Evolutionary conservation across 1,139 yeast genomes (phyloP).

Genomic region (Blastobotrys proliferans): DNA sequence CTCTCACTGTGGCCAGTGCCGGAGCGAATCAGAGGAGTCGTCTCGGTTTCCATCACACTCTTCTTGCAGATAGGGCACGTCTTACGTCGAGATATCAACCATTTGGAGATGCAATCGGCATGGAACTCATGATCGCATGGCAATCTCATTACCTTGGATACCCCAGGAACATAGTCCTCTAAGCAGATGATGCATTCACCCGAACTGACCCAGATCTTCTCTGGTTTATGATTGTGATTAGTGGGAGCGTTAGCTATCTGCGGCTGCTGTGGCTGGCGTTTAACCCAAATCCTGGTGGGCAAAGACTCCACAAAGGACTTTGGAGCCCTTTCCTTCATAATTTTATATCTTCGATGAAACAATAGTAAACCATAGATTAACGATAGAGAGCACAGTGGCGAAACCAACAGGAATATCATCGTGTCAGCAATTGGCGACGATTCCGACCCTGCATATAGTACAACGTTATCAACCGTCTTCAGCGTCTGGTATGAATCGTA

Average conservation of each 20-base stretch:
- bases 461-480: slow-evolving; percentile 26
- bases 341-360: slow-evolving; percentile 36
- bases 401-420: slow-evolving; percentile 37
- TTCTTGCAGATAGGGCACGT: slow-evolving; percentile 23
- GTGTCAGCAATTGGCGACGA: slow-evolving; percentile 35
- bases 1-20: no score
- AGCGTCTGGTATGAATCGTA: slow-evolving; percentile 32
- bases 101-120: slow-evolving; percentile 38
- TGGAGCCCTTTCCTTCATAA: slow-evolving; percentile 38
- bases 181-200: slow-evolving; percentile 42
- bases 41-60: slow-evolving; percentile 21
- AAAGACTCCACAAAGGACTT: slow-evolving; percentile 34
- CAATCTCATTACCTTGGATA: slow-evolving; percentile 35
- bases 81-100: slow-evolving; percentile 38
- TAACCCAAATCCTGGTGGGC: slow-evolving; percentile 37
- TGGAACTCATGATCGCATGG: slow-evolving; percentile 46
- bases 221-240: slow-evolving; percentile 7
- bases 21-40: slow-evolving; percentile 22
- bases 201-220: slow-evolving; percentile 32
- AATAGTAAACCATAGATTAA: slow-evolving; percentile 36
- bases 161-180: slow-evolving; percentile 38
- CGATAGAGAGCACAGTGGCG: slow-evolving; percentile 40
- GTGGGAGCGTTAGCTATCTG: neutral
- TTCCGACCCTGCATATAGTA: slow-evolving; percentile 32
- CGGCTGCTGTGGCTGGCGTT: slow-evolving; percentile 4